Evolutionary conservation across 495 filamentous ascomycete genomes (phyloP).

Genomic region (Aspergillus biplanus): DNA sequence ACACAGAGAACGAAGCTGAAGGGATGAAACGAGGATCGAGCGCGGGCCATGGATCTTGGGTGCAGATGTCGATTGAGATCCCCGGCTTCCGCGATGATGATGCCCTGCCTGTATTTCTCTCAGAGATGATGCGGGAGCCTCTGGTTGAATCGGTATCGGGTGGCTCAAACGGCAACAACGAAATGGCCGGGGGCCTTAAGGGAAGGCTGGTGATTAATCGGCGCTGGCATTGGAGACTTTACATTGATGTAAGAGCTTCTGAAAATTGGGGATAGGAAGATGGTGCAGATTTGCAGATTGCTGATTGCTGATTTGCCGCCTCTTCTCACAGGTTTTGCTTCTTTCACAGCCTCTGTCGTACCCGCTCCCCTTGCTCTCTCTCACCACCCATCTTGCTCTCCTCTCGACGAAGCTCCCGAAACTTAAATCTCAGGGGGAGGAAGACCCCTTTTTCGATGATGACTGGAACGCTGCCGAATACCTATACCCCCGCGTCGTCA

Average conservation of each 20-base stretch:
- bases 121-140: conserved; percentile 85
- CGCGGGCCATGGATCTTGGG: conserved; percentile 62
- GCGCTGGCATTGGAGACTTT: conserved; percentile 94
- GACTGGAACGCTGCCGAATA: conserved; percentile 86
- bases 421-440: conserved; percentile 80
- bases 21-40: conserved; percentile 38
- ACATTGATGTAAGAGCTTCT: conserved; percentile 78
- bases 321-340: conserved; percentile 71
- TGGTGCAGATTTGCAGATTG: too few species aligned
- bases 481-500: conserved; percentile 65
- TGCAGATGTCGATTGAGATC: conserved; percentile 84
- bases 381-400: conserved; percentile 95
- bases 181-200: conserved; percentile 65
- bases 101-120: conserved; percentile 81
- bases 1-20: conserved; percentile 28
- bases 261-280: too few species aligned
- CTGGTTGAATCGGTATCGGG: conserved; percentile 61
- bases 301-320: too few species aligned
- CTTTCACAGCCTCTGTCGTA: conserved; percentile 91
- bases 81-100: conserved; percentile 90
- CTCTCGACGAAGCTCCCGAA: conserved; percentile 82
- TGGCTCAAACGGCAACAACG: conserved; percentile 21
- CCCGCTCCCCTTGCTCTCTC: conserved; percentile 86
- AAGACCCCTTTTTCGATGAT: conserved; percentile 97
- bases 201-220: conserved; percentile 78